Conservation (phyloP, 805 yeast species). For the Zygosaccharomyces kombuchaensis region DNA sequence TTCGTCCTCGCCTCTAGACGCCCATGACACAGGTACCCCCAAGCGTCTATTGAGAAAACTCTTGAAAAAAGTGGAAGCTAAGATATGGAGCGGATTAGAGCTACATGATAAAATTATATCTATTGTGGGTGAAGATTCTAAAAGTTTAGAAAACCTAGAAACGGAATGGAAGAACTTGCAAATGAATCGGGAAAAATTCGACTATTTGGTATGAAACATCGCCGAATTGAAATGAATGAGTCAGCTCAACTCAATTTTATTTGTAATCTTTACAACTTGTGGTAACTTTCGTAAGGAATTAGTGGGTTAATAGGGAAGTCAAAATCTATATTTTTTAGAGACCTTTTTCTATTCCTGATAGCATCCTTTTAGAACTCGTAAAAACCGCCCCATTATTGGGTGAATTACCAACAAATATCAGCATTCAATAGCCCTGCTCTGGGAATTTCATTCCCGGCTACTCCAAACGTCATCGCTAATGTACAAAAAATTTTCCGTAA, state of each 20-base stretch:
- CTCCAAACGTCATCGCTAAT: neutral
- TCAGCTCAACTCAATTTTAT: neutral
- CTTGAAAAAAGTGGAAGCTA: constrained; percentile 7
- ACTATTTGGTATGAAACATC: constrained; percentile 4
- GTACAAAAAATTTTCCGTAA: neutral
- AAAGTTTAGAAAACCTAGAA: constrained; percentile 4
- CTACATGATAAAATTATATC: constrained; percentile 9
- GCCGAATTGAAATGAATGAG: constrained; percentile 1
- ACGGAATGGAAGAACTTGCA: constrained; percentile 13
- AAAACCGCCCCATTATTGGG: neutral
- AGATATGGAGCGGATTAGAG: constrained; percentile 10
- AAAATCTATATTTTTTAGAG: neutral
- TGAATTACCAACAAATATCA: neutral
- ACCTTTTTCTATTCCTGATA: neutral
- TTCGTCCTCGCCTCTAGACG: neutral
- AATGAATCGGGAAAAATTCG: constrained; percentile 5
- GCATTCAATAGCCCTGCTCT: neutral
- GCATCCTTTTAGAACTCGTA: neutral
- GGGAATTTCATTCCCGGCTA: neutral
- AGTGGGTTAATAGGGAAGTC: neutral
- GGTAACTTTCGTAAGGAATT: neutral
- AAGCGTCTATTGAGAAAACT: neutral
- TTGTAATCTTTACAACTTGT: constrained; percentile 2
- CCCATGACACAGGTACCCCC: neutral
- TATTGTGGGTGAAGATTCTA: constrained; percentile 1